Base-by-base conservation (phyloP, 2,329 filamentous ascomycete genomes). In the Dactylellina cionopaga region DNA sequence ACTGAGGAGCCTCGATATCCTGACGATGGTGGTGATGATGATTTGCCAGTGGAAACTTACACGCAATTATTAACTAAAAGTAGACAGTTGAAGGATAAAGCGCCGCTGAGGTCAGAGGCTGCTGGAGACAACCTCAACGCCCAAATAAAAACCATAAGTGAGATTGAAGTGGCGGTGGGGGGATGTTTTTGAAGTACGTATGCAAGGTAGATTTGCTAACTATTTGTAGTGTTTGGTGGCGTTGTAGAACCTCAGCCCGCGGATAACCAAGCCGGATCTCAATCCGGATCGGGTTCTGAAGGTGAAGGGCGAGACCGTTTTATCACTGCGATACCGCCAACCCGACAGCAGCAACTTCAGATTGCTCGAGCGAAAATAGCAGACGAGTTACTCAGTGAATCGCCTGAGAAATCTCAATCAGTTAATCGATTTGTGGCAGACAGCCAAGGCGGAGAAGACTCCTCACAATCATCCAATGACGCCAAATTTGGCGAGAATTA, bases 1-100 rank as follows among this genome's bases (percentile, higher is more conserved):
- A 49, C 24, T n/a, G 27, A 62, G 17, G 65, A 70, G 11, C 65
- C 49, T 5, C 10, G 24, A 1, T 70, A 55, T 29, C 6, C 37
- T 10, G 60, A 70, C 27, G 55, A 62, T 43, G 41, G 24, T 47
- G 55, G 49, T 24, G 29, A 54, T 54, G 29, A 24, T 2, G 29
- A 25, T 37, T n/a, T n/a, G n/a, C n/a, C n/a, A n/a, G n/a, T n/a
- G n/a, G n/a, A n/a, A n/a, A n/a, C n/a, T n/a, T n/a, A n/a, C n/a
- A n/a, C n/a, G n/a, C n/a, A n/a, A n/a, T n/a, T n/a, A n/a, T n/a
- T n/a, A n/a, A n/a, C n/a, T n/a, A n/a, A n/a, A n/a, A n/a, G n/a
- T n/a, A n/a, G n/a, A n/a, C n/a, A n/a, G n/a, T n/a, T n/a, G n/a
- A n/a, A n/a, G n/a, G n/a, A n/a, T n/a, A n/a, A n/a, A n/a, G 29